Evolutionary conservation across 257 asterid genomes (phyloP).

Genomic region (Solanum raphanifolium): DNA sequence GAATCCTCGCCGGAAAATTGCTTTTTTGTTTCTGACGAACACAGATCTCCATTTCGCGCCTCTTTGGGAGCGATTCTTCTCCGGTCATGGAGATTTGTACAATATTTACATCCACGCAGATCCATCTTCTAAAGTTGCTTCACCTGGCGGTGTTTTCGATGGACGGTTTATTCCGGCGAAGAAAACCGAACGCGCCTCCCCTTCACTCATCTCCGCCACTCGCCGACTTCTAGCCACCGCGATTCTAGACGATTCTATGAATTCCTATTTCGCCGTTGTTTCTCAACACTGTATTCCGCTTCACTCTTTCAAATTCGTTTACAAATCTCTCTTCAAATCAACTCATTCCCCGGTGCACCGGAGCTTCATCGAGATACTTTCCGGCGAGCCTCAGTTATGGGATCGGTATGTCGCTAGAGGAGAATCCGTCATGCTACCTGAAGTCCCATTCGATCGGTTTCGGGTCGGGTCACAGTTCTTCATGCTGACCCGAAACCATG

Average conservation of each 20-base stretch:
- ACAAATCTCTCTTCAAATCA: slow-evolving; percentile 28
- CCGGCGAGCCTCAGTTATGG: slow-evolving; percentile 38
- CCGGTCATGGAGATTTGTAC: slow-evolving; percentile 12
- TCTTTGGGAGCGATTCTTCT: slow-evolving; percentile 56
- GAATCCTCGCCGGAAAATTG: slow-evolving; percentile 37
- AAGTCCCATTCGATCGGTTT: slow-evolving; percentile 39
- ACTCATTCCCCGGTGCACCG: slow-evolving; percentile 5
- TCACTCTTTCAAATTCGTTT: slow-evolving; percentile 43
- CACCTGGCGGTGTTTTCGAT: slow-evolving; percentile 48
- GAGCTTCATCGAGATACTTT: slow-evolving; percentile 64
- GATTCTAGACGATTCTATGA: slow-evolving; percentile 45
- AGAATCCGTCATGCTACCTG: slow-evolving; percentile 47
- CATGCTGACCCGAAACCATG: slow-evolving; percentile 37
- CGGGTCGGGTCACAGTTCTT: slow-evolving; percentile 78
- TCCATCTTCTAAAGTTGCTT: slow-evolving; percentile 25
- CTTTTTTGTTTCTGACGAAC: slow-evolving; percentile 65
- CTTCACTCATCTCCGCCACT: slow-evolving; percentile 68
- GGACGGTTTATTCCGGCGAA: slow-evolving; percentile 40
- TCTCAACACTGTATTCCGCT: slow-evolving; percentile 66
- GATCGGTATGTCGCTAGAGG: slow-evolving; percentile 60
- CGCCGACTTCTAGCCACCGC: slow-evolving; percentile 82
- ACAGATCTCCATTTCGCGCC: slow-evolving; percentile 63
- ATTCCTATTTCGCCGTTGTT: slow-evolving; percentile 51
- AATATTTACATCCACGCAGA: slow-evolving; percentile 67
- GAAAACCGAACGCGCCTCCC: slow-evolving; percentile 39